A percentile compares a stretch with the other conserved stretches of the same genome.
These are phyloP conservation scores for Aquilaria malaccensis DNA, from an alignment of 345 rosid species.

Conservation along the genomic window DNA sequence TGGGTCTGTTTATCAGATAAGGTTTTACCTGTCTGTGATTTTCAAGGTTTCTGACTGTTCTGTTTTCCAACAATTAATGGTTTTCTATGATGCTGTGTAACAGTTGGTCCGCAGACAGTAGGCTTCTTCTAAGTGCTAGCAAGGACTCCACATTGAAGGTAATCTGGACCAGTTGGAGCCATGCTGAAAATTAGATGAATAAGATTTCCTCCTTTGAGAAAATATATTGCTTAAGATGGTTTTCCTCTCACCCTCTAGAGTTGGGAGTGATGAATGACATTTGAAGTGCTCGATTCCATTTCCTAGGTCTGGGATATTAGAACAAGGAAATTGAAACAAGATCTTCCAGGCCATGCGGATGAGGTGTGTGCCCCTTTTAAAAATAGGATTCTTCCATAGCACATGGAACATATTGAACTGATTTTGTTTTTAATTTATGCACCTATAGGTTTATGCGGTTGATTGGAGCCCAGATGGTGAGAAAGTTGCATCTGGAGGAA, in stretches of 20 bases:
- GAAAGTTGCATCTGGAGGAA: conserved; percentile 97
- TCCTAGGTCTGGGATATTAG: conserved; percentile 81
- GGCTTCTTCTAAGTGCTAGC: conserved; percentile 93
- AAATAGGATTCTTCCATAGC: not conserved
- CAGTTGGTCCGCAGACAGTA: conserved; percentile 99
- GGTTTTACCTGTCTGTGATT: conserved; percentile 29
- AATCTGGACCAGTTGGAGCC: not conserved
- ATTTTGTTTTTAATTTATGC: not conserved
- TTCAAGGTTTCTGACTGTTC: not conserved
- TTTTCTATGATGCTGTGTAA: conserved; percentile 8
- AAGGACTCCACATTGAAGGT: conserved; percentile 97
- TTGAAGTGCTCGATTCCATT: conserved; percentile 1
- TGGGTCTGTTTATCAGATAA: conserved; percentile 90
- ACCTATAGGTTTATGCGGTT: conserved; percentile 67
- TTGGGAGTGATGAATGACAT: too few relatives aligned
- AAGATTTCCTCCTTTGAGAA: too few relatives aligned
- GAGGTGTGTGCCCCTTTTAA: conserved; percentile 42
- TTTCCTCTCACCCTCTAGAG: too few relatives aligned
- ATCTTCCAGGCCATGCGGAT: conserved; percentile 93
- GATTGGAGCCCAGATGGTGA: conserved; percentile 99
- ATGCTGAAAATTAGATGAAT: too few relatives aligned
- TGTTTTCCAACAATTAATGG: conserved; percentile 7
- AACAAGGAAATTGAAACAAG: conserved; percentile 75
- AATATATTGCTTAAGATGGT: too few relatives aligned
- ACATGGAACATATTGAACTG: not conserved